Base-by-base conservation (phyloP, 129 eudicot species). In the Tagetes patula region DNA sequence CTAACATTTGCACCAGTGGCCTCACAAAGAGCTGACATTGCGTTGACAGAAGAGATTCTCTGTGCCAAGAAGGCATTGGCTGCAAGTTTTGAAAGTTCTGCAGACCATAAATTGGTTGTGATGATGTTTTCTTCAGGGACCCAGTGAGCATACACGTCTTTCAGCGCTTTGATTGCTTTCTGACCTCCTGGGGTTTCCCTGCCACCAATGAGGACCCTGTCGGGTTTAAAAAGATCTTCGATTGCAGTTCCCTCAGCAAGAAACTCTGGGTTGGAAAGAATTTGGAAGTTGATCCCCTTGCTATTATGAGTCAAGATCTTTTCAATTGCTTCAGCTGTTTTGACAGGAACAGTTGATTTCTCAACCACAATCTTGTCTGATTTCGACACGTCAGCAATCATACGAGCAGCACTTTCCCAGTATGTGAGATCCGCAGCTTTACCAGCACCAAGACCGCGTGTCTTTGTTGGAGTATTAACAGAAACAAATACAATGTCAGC, bases 401-500 rank as follows among this genome's bases (percentile, higher is more conserved):
- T 90, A 13, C 97, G 95, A 38, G 97, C 97, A 8, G 91, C 97
- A 68, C 95, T 87, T 79, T 91, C 97, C 97, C 97, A 87, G 66
- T 91, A 90, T 36, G 96, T 90, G 69, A 90, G 72, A 69, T 90
- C 95, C 0, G 96, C 96, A 53, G 96, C 96, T 82, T 90, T 90
- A 50, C 96, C 96, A 13, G 95, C 96, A 63, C 96, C 96, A 78
- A 90, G 95, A 60, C 96, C 96, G 41, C 84, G 82, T 8, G 96
- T 90, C 76, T 90, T 90, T 61, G 96, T 90, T 54, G 96, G 96
- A 73, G 96, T 90, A 41, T 90, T 90, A 56, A 90, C 96, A 0
- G 96, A 90, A 71, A 89, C 90, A 81, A 89, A 89, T 8, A 89
- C 85, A 2, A 90, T 90, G 81, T 87, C 96, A 30, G 97, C 96